phyloP scores from a whole-genome alignment of 208 protist genomes.

The Crithidia bombi region DNA sequence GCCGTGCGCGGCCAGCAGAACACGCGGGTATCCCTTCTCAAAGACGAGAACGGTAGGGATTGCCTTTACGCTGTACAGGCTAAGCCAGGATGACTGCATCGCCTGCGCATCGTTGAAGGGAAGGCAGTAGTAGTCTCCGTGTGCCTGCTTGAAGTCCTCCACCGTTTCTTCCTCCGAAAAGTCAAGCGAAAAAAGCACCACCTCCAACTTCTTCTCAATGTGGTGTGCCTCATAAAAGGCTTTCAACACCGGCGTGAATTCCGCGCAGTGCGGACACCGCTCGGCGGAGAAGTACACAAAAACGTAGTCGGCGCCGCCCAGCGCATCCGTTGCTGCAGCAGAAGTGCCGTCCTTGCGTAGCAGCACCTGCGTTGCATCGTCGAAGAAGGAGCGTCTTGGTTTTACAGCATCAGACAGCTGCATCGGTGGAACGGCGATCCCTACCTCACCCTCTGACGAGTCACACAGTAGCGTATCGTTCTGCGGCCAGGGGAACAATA shows the following conservation, averaged over 20 bases:
- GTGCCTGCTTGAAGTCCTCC: conserved; percentile 46
- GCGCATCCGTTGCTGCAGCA: conserved; percentile 17
- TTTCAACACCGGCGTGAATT: conserved; percentile 75
- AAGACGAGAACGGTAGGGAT: conserved; percentile 64
- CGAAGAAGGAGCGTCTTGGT: not conserved
- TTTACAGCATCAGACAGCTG: too few relatives aligned
- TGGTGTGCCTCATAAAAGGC: conserved; percentile 53
- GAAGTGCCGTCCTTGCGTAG: conserved; percentile 47
- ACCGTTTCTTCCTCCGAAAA: conserved; percentile 43
- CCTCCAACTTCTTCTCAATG: conserved; percentile 56
- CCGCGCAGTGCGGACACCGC: conserved; percentile 81
- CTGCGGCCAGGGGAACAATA: conserved; percentile 3
- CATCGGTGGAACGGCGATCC: not conserved
- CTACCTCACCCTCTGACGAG: not conserved
- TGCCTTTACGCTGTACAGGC: conserved; percentile 21
- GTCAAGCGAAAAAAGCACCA: conserved; percentile 77
- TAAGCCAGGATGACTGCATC: conserved; percentile 18
- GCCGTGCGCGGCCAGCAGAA: conserved; percentile 2
- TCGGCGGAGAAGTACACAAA: conserved; percentile 84
- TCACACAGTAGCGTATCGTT: not conserved
- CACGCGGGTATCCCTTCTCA: conserved; percentile 27
- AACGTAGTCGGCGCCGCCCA: conserved; percentile 46
- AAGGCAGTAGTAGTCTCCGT: conserved; percentile 60
- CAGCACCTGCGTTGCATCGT: conserved; percentile 23
- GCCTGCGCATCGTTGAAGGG: conserved; percentile 38